phyloP scores from a whole-genome alignment of 1,139 yeast species.

The Candida frijolesensis region DNA sequence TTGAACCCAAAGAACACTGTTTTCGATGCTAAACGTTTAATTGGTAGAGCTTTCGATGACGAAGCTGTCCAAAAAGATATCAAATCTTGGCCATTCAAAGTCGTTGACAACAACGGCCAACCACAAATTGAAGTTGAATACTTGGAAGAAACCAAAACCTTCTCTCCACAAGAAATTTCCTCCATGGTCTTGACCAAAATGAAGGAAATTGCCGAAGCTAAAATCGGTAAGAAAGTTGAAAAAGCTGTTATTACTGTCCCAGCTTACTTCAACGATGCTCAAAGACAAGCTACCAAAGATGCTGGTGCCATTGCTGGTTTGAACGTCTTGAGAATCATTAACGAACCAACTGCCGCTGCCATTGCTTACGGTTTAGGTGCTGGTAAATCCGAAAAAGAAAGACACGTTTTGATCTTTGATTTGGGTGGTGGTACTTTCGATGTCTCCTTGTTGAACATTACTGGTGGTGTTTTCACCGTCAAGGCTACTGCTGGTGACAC shows the following conservation, averaged over 20 bases:
- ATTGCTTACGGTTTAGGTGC: conserved; percentile 98
- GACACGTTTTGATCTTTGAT: conserved; percentile 90
- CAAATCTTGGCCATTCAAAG: conserved; percentile 98
- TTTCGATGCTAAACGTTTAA: conserved; percentile 97
- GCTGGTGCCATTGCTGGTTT: conserved; percentile 98
- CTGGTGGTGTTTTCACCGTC: conserved; percentile 99
- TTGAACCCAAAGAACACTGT: conserved; percentile 95
- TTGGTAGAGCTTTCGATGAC: conserved; percentile 92
- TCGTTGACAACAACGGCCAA: conserved; percentile 80
- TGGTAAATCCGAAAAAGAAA: conserved; percentile 86
- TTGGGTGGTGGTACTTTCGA: conserved; percentile 99
- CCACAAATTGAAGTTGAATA: conserved; percentile 92
- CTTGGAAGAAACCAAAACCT: conserved; percentile 90
- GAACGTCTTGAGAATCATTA: conserved; percentile 93
- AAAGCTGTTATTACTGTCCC: conserved; percentile 96
- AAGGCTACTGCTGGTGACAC: conserved; percentile 99
- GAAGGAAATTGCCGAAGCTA: conserved; percentile 98
- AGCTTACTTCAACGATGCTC: conserved; percentile 97
- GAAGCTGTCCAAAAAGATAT: conserved; percentile 92
- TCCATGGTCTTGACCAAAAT: conserved; percentile 96
- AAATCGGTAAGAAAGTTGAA: conserved; percentile 90
- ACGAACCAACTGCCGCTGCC: conserved; percentile 99
- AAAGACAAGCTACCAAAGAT: conserved; percentile 98
- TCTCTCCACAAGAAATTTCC: conserved; percentile 97
- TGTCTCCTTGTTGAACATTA: conserved; percentile 94